phyloP scores from a whole-genome alignment of 495 filamentous ascomycete genomes.

The Penicillium coprophilum region DNA sequence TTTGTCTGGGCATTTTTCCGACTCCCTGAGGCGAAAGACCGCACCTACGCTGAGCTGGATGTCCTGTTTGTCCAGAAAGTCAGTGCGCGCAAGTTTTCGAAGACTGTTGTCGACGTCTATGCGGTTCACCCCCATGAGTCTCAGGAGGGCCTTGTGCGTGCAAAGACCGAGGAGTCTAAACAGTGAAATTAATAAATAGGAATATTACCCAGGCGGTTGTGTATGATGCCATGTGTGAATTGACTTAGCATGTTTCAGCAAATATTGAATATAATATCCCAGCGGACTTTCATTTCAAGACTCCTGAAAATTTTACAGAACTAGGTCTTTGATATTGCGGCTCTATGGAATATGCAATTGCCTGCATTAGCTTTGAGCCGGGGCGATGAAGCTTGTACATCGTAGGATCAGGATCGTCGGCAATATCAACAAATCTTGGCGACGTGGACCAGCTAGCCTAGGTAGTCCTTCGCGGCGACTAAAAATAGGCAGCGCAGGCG shows the following conservation, averaged over 20 bases:
- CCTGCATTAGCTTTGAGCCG: neutral
- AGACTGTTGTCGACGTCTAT: constrained; percentile 58
- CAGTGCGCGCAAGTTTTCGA: constrained; percentile 60
- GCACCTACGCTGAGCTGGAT: constrained; percentile 68
- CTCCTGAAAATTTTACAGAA: too few relatives aligned
- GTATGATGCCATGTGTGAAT: neutral
- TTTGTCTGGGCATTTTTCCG: constrained; percentile 68
- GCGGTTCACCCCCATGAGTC: constrained; percentile 19
- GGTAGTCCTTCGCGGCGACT: neutral
- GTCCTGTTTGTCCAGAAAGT: constrained; percentile 60
- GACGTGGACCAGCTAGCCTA: neutral
- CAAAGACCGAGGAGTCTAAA: constrained; percentile 18
- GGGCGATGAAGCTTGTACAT: neutral
- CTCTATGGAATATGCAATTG: neutral
- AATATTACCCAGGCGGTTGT: neutral
- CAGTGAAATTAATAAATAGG: constrained; percentile 9
- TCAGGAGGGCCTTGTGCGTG: constrained; percentile 21
- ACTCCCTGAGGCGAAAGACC: constrained; percentile 63
- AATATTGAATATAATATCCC: neutral
- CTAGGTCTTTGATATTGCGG: too few relatives aligned
- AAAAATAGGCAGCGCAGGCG: neutral
- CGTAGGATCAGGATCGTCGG: neutral
- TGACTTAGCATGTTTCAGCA: neutral
- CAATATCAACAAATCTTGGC: neutral
- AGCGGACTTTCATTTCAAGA: neutral